Base-by-base conservation (phyloP, 2,329 filamentous ascomycete genomes). In the Colletotrichum karsti region DNA sequence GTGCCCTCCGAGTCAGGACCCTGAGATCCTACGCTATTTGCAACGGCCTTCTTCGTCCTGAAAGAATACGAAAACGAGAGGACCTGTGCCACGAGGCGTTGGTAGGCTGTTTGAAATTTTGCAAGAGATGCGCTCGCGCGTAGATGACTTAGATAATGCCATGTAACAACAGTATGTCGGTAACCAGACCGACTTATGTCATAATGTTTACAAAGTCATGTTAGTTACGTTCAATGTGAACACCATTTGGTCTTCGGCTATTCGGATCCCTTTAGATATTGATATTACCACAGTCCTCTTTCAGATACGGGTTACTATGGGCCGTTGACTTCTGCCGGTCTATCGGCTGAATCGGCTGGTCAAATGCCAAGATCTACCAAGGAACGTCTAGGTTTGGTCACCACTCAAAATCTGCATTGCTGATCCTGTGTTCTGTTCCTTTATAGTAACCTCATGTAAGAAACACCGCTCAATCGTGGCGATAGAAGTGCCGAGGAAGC, bases 1-100 rank as follows among this genome's bases (percentile, higher is more conserved):
- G 63, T 70, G 78, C 30, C 81, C 81, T 7, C 81, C 81, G 5
- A 83, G 81, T 41, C 81, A 83, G 66, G 79, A 83, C 37, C 72
- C 71, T 4, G 71, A 68, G 7, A 74, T 81, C 9, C 74, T 78
- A 69, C 51, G 64, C 4, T 58, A 63, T 12, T n/a, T 67, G 13
- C 59, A 63, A 3, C 51, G 44, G 12, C 51, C 59, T 0, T 44
- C 44, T 15, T 64, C 22, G 10, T 18, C 18, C 24, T 15, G 15
- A 42, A 10, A 15, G 13, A 12, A 8, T 18, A 15, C 18, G n/a
- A n/a, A n/a, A n/a, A n/a, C n/a, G n/a, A n/a, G n/a, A n/a, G n/a
- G n/a, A n/a, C n/a, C n/a, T 35, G 13, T 42, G 22, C n/a, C n/a
- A 10, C 35, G 28, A 20, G 46, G 26, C 35, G n/a, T 54, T 9